These are phyloP conservation scores for Solanum chacoense DNA, from an alignment of 305 asterid genomes.

Conservation along the genomic window DNA sequence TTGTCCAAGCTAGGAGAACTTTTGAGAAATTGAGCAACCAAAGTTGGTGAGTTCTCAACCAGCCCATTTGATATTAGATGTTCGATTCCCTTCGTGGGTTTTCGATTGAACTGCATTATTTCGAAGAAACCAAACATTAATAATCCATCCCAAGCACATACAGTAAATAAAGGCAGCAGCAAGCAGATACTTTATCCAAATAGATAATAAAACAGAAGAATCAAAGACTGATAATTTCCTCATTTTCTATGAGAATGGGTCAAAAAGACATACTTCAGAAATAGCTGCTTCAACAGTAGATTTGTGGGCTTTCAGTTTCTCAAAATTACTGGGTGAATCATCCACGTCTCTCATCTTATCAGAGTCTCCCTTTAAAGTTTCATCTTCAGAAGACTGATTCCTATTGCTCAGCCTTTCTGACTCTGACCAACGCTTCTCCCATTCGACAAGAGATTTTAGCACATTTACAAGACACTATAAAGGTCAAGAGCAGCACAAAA, in stretches of 20 bases:
- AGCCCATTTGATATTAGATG: constrained; percentile 68
- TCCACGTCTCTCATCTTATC: constrained; percentile 59
- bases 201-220: constrained; percentile 4
- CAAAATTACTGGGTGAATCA: constrained; percentile 71
- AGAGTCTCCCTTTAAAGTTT: constrained; percentile 38
- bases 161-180: background rate
- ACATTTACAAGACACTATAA: constrained; percentile 82
- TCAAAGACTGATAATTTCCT: background rate
- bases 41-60: constrained; percentile 78
- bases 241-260: constrained; percentile 6
- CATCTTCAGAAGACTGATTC: constrained; percentile 41
- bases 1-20: constrained; percentile 84
- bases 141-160: constrained; percentile 11
- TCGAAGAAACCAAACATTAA: constrained; percentile 16
- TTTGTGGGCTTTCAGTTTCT: constrained; percentile 96
- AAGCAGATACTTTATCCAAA: constrained; percentile 7
- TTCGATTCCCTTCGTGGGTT: constrained; percentile 74
- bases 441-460: constrained; percentile 75
- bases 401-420: constrained; percentile 44
- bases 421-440: constrained; percentile 83
- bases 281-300: constrained; percentile 92
- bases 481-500: constrained; percentile 16
- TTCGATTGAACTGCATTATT: constrained; percentile 70
- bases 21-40: constrained; percentile 88
- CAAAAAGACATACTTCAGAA: constrained; percentile 62